Base-by-base conservation (phyloP, 495 filamentous ascomycete species). In the Neurospora sp. region DNA sequence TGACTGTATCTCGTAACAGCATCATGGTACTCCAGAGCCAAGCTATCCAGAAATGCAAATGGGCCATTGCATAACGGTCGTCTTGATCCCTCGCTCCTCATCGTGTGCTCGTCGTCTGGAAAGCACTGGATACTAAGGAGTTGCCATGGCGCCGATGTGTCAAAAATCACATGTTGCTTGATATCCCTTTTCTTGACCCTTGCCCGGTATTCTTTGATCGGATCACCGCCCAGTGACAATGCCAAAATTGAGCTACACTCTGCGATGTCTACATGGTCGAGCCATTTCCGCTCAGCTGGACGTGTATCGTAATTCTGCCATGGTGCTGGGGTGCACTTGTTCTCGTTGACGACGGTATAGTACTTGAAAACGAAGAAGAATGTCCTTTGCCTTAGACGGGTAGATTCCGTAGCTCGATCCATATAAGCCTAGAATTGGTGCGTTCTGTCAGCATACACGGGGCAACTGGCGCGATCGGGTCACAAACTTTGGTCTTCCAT, bases 301-400 rank as follows among this genome's bases (percentile, higher is more conserved):
- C 79, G 78, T 3, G 46, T 69, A 66, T 84, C 83, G 35, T 72
- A 78, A 11, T 74, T 70, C 71, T 88, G 87, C 87, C 87, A 89
- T n/a, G 84, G 77, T 77, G 85, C 84, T 0, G 87, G 87, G 1
- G 48, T 77, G 54, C 54, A 66, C 14, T 76, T 75, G 7, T 81
- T 82, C 12, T 82, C 77, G 14, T 81, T 84, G 11, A 88, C 77
- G 14, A 88, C 81, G 35, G 87, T 80, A 75, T 85, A 87, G 70
- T 87, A 88, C 73, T 88, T 87, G 75, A 89, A 88, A 70, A 82
- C 84, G 75, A 88, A 88, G 37, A 88, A 81, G 74, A 89, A 87
- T 20, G 79, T 83, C 18, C 84, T 79, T 75, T 84, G 85, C 10
- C 80, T 79, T 39, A 81, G 74, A 2, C 72, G 42, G 38, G 83